Percentiles rank a stretch among this genome's conserved stretches.
These are phyloP conservation scores for Aspergillus nomiae DNA, from an alignment of 2,329 filamentous ascomycete species.

Conservation along the genomic window DNA sequence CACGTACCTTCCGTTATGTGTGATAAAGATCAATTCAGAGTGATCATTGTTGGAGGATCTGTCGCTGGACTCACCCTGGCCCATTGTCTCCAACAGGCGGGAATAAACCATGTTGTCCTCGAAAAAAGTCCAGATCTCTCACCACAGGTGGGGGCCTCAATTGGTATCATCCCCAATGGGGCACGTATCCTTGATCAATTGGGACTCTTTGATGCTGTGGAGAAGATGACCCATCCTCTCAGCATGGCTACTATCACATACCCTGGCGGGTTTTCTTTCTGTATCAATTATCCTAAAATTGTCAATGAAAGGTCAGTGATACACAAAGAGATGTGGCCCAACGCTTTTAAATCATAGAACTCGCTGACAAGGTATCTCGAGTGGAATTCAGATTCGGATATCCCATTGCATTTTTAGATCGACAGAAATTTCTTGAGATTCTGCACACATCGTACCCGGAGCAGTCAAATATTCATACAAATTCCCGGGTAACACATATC, in stretches of 20 bases:
- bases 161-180: constrained; percentile 50
- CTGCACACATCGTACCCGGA: constrained; percentile 6
- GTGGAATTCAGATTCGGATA: constrained; percentile 14
- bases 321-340: background rate
- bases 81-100: constrained; percentile 45
- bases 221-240: constrained; percentile 21
- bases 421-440: constrained; percentile 12
- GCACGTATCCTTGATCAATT: constrained; percentile 55
- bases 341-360: background rate
- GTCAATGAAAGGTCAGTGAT: constrained; percentile 2
- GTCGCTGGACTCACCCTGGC: constrained; percentile 53
- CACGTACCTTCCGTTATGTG: background rate
- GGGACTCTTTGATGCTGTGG: constrained; percentile 39
- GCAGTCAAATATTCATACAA: background rate
- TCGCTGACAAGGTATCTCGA: background rate
- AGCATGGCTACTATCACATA: background rate
- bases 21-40: background rate
- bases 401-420: constrained; percentile 12
- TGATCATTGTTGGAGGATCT: constrained; percentile 53
- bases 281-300: background rate
- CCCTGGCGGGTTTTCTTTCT: constrained; percentile 7
- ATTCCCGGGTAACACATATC: background rate
- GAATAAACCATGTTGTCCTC: constrained; percentile 53
- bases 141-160: constrained; percentile 51
- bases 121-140: constrained; percentile 40